Base-by-base conservation (phyloP, 2,329 filamentous ascomycete species). In the Cladosporium sp. region DNA sequence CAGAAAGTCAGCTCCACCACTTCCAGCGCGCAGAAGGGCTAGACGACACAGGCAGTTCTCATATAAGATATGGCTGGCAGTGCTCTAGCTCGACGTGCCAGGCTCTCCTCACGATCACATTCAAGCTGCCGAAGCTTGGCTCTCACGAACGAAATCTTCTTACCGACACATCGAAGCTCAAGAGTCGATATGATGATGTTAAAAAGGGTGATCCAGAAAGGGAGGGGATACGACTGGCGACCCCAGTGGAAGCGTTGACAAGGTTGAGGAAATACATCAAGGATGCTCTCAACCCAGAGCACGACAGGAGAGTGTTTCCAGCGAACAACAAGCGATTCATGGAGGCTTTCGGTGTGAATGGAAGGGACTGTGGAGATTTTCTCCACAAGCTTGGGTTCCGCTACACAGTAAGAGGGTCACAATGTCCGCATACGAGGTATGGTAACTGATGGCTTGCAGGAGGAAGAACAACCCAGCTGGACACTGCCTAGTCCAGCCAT, bases 321-420 rank as follows among this genome's bases (percentile, higher is more conserved):
- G 70, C 77, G 7, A 67, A 76, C 13, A 87, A 87, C 62, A 83
- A 84, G 63, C 78, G 79, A 53, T 87, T 85, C 58, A 72, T 81
- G 60, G 74, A 81, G 56, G 78, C 78, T 2, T 85, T 86, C 64
- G 83, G 81, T 9, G 7, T 59, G 6, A 52, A 56, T 32, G 65
- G 66, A 13, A 70, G 76, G 40, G 81, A 84, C 45, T 87, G 83
- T 63, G 73, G 76, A 58, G 70, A 74, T 9, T 64, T 87, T 28
- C 69, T 87, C 14, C 70, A 76, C 52, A 77, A 74, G 43, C 63
- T 86, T 33, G 82, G 79, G 2, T 87, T 87, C 61, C 70, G 62
- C 22, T 69, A 67, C 42, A 56, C 40, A 49, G 48, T 66, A 59
- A 57, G 63, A 40, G 38, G 35, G 41, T n/a, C 3, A 13, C 31